Percentiles rank a stretch among this genome's conserved stretches.
These are phyloP conservation scores for Pyricularia sp. DNA, from an alignment of 2,329 filamentous ascomycete genomes.

Conservation along the genomic window DNA sequence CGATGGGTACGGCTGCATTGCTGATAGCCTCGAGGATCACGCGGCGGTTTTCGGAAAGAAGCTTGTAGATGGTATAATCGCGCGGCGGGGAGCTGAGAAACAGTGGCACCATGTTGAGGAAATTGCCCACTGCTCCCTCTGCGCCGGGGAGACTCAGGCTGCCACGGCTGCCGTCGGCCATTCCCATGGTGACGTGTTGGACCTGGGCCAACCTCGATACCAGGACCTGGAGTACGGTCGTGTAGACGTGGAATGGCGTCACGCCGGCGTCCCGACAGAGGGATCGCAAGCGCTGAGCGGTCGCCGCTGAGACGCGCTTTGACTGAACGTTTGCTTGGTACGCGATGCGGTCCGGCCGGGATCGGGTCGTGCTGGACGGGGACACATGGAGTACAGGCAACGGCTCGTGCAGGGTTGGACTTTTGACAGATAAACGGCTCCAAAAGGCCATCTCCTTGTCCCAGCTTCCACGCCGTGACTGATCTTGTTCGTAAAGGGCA, in stretches of 20 bases:
- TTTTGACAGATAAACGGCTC: background rate
- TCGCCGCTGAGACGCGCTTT: background rate
- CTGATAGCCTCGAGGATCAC: background rate
- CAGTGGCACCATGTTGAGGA: slow-evolving; percentile 35
- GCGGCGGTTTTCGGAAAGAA: background rate
- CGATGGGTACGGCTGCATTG: background rate
- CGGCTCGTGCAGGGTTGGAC: background rate
- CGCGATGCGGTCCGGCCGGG: background rate
- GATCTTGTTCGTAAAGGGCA: background rate
- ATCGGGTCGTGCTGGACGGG: background rate
- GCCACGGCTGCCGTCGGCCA: background rate
- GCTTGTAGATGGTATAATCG: background rate
- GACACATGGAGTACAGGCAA: background rate
- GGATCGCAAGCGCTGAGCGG: background rate
- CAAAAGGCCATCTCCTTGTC: background rate
- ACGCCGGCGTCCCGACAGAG: background rate
- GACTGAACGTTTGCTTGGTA: background rate
- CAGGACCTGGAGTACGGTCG: background rate
- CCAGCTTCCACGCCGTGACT: background rate
- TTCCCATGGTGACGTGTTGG: background rate
- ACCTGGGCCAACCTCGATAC: background rate
- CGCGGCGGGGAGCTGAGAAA: background rate
- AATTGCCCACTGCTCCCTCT: slow-evolving; percentile 49
- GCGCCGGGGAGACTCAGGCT: slow-evolving; percentile 54
- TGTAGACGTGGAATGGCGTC: slow-evolving; percentile 1